These are phyloP conservation scores for Phytophthora meadii DNA, from an alignment of 352 stramenopile species.

Conservation along the genomic window DNA sequence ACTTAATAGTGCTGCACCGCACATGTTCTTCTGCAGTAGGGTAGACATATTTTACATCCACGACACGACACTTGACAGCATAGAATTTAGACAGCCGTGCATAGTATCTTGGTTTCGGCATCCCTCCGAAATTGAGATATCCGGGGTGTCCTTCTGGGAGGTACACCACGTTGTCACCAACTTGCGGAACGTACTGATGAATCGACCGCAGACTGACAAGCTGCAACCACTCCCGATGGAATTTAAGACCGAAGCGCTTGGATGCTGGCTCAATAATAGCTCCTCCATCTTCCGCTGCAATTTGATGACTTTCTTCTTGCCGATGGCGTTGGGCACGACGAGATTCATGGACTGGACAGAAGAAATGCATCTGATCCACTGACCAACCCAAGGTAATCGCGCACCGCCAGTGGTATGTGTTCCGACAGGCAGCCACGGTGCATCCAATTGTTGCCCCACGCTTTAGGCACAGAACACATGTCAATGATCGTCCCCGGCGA, in stretches of 20 bases:
- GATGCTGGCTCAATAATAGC: slow-evolving; percentile 50
- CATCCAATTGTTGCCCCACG: slow-evolving; percentile 84
- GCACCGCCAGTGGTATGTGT: slow-evolving; percentile 88
- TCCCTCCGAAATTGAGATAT: slow-evolving; percentile 46
- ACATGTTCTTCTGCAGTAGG: slow-evolving; percentile 63
- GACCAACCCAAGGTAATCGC: slow-evolving; percentile 74
- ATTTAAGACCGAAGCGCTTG: slow-evolving; percentile 72
- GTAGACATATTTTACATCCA: slow-evolving; percentile 82
- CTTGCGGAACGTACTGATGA: slow-evolving; percentile 82
- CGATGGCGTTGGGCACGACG: slow-evolving; percentile 38
- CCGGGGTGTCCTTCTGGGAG: slow-evolving; percentile 77
- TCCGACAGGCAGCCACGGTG: slow-evolving; percentile 62
- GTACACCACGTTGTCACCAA: slow-evolving; percentile 85
- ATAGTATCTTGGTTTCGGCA: slow-evolving; percentile 59
- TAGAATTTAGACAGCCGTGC: slow-evolving; percentile 62
- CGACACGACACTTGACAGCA: slow-evolving; percentile 77
- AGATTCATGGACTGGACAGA: slow-evolving; percentile 69
- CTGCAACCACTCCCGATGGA: slow-evolving; percentile 85
- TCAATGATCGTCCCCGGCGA: slow-evolving; percentile 71
- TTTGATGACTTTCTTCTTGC: slow-evolving; percentile 14
- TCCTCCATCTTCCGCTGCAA: slow-evolving; percentile 36
- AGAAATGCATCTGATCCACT: slow-evolving; percentile 85
- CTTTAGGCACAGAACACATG: slow-evolving; percentile 71
- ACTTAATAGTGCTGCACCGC: slow-evolving; percentile 71
- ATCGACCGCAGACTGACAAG: slow-evolving; percentile 50